A percentile compares a stretch with the other conserved stretches of the same genome.
Evolutionary conservation across 108 stramenopile species (phyloP).

Genomic region (Cyclotella atomus): DNA sequence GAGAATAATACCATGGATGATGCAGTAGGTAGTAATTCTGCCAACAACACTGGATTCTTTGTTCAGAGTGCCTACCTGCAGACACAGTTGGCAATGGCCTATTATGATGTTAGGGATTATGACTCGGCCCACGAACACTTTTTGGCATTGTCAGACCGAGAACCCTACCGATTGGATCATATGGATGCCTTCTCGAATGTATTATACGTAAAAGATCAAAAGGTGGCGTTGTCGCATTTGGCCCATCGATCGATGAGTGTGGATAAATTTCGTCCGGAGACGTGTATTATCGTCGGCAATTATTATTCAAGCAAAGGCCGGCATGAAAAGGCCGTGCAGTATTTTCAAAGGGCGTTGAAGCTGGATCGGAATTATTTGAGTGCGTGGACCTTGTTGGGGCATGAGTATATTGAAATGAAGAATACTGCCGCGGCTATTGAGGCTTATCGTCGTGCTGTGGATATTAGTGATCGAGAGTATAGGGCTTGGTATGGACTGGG

Average conservation of each 20-base stretch:
- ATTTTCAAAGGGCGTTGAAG: slow-evolving; percentile 94
- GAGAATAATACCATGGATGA: slow-evolving; percentile 5
- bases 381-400: slow-evolving; percentile 99
- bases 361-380: slow-evolving; percentile 89
- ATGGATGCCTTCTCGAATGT: slow-evolving; percentile 95
- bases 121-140: slow-evolving; percentile 89
- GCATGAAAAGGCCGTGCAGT: slow-evolving; percentile 95
- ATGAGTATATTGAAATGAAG: slow-evolving; percentile 97
- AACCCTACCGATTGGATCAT: slow-evolving; percentile 90
- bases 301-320: slow-evolving; percentile 95
- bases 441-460: slow-evolving; percentile 97
- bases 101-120: slow-evolving; percentile 92
- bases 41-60: slow-evolving; percentile 52
- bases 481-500: slow-evolving; percentile 99
- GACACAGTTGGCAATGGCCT: slow-evolving; percentile 80
- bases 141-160: slow-evolving; percentile 62
- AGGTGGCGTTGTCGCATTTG: slow-evolving; percentile 73
- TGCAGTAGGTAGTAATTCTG: too few relatives aligned
- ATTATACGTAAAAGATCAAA: slow-evolving; percentile 95
- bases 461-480: slow-evolving; percentile 92
- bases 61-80: slow-evolving; percentile 76
- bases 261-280: slow-evolving; percentile 95
- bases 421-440: slow-evolving; percentile 97
- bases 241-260: slow-evolving; percentile 89
- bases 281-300: slow-evolving; percentile 97